Evolutionary conservation across 768 basidiomycete genomes (phyloP).

Genomic region (Cubamyces lactineus): DNA sequence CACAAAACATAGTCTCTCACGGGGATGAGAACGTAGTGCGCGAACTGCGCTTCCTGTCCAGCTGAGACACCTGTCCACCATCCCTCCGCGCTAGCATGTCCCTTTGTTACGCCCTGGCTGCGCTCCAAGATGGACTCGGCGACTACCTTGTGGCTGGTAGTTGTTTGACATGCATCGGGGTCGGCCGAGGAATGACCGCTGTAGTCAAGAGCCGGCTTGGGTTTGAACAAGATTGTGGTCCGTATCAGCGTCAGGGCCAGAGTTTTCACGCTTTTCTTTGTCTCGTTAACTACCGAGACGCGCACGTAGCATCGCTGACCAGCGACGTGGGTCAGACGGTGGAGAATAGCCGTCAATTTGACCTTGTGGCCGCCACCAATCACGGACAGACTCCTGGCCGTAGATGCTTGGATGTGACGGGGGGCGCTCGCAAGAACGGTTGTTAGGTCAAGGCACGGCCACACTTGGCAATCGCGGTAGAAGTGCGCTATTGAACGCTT

Average conservation of each 20-base stretch:
- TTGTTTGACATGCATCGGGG: constrained; percentile 64
- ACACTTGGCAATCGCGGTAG: constrained; percentile 80
- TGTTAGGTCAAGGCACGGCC: constrained; percentile 71
- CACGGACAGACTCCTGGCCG: constrained; percentile 58
- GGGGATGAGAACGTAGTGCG: constrained; percentile 71
- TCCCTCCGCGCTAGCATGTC: constrained; percentile 79
- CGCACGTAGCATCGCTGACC: constrained; percentile 78
- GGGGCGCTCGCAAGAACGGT: constrained; percentile 61
- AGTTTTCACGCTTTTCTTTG: constrained; percentile 66
- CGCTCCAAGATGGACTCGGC: constrained; percentile 68
- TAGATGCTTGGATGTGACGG: constrained; percentile 60
- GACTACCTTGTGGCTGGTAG: constrained; percentile 63
- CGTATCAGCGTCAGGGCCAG: constrained; percentile 66
- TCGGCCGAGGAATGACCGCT: constrained; percentile 39
- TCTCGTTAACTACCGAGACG: constrained; percentile 66
- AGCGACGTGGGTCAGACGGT: constrained; percentile 78
- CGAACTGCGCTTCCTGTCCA: constrained; percentile 63
- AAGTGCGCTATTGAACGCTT: constrained; percentile 85
- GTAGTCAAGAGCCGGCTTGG: constrained; percentile 43
- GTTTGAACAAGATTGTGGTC: constrained; percentile 67
- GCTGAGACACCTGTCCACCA: constrained; percentile 87
- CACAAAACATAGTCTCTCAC: constrained; percentile 49
- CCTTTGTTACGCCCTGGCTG: constrained; percentile 62
- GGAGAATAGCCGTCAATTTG: constrained; percentile 64
- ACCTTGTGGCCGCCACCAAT: constrained; percentile 59